Evolutionary conservation across 768 basidiomycete species (phyloP).

Genomic region (Naganishia onofrii): DNA sequence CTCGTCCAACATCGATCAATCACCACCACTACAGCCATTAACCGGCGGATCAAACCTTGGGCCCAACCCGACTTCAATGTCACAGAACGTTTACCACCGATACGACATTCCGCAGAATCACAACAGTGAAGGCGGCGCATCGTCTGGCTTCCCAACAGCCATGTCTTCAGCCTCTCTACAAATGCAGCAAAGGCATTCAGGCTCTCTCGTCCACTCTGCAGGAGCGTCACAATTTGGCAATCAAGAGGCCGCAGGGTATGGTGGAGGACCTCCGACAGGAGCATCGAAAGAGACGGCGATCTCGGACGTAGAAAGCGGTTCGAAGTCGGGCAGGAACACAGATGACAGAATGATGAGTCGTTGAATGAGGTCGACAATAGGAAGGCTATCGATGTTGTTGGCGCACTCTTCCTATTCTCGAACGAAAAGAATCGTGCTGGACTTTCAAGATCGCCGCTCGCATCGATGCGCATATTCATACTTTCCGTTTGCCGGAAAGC

Average conservation of each 20-base stretch:
- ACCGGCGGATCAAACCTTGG: not conserved
- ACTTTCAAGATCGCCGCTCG: no score
- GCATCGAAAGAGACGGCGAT: not conserved
- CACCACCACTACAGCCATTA: slow-evolving; percentile 8
- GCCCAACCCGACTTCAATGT: not conserved
- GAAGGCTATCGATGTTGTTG: not conserved
- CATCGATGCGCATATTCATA: no score
- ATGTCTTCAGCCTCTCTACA: not conserved
- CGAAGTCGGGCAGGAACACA: not conserved
- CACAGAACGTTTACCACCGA: slow-evolving; percentile 2
- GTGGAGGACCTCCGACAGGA: not conserved
- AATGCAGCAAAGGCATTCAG: not conserved
- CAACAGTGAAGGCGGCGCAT: not conserved
- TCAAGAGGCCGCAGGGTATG: not conserved
- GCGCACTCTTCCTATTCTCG: no score
- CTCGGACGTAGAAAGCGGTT: not conserved
- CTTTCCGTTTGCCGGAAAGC: no score
- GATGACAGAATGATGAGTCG: not conserved
- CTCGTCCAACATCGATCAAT: slow-evolving; percentile 10
- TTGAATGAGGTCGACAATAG: not conserved
- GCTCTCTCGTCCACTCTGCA: not conserved
- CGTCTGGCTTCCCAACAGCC: not conserved
- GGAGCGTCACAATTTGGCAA: not conserved
- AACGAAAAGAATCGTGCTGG: no score
- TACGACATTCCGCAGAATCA: slow-evolving; percentile 14